Evolutionary conservation across 805 yeast species (phyloP), one percentile per base, ranked within the genome.

Genomic region (Monosporozyma siamensis): DNA sequence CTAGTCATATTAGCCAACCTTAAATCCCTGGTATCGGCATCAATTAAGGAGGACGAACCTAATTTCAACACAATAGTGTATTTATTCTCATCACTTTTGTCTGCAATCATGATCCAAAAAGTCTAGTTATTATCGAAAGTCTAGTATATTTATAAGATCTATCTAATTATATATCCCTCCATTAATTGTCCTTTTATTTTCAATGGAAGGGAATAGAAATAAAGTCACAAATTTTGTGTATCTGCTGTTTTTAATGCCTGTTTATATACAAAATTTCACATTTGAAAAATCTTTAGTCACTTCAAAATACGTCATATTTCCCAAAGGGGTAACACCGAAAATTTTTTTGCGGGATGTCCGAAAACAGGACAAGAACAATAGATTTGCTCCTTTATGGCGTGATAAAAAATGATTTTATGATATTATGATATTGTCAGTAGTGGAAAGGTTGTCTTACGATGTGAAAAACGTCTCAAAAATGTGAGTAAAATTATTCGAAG

Each of bases 41-140:
- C 97, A 39, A 92, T 96, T 34, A 92, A 75, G 5, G 97, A 90
- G 3, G 97, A 87, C 2, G 97, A 83, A 4, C 98, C 82, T 17
- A 77, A 64, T 51, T 77, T 77, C 48, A 77, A 74, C 8, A 77
- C 81, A 22, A 77, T 68, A 1, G 78, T 75, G 48, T 65, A 67
- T 3, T 55, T 48, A 38, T 55, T 61, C 6, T 34, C 27, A 21
- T 9, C 12, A 12, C 17, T 10, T 15, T 12, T 11, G 22, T 32
- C 11, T n/a, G 32, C 5, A 9, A 20, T 24, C 37, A 30, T 39
- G 7, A 17, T 34, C 15, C 11, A 9, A 36, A 6, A 4, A 14
- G 15, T 9, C 10, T 14, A n/a, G 6, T 22, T 35, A 4, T 26
- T 6, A 15, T 15, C n/a, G n/a, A n/a, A n/a, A n/a, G n/a, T n/a